Base-by-base conservation (phyloP, 306 rosid species). In the Quercus engelmannii region DNA sequence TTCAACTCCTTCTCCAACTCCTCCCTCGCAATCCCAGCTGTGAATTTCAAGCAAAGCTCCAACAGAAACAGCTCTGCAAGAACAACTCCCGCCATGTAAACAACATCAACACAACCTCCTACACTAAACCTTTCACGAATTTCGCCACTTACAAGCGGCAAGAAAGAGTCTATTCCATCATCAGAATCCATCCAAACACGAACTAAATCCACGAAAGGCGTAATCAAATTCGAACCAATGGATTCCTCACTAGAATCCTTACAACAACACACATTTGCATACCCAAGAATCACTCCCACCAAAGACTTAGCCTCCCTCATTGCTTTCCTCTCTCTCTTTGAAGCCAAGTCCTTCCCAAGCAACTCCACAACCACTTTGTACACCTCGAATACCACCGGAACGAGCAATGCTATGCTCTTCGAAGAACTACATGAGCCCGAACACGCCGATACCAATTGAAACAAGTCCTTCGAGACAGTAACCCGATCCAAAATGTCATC, bases 81-180 rank as follows among this genome's bases (percentile, higher is more conserved):
- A 17, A 88, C 91, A 55, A 83, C 90, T 80, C 88, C 97, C 71
- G 86, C 94, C 88, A 91, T 78, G 83, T 78, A 88, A 64, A 74
- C 79, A 71, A 88, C 87, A 74, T 79, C 84, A 76, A 79, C 84
- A 70, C 86, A 87, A 49, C 69, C 89, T 74, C 80, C 84, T 57
- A 51, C 63, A 85, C 74, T 21, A 69, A 90, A 43, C 90, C 80
- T 83, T 55, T 43, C 26, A 79, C 67, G 79, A 77, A 91, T 87
- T 43, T 79, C 93, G 55, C 77, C 10, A 55, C 86, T 87, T 85
- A 86, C 83, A 64, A 89, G 90, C 17, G 97, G 97, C 14, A 92
- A 87, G 84, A 91, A 87, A 57, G 83, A 68, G 30, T 80, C 82
- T 38, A 88, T 81, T 23, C 75, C 89, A 73, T 73, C 86, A 87